Evolutionary conservation across 176 grass and related monocot genomes (phyloP), one percentile per base, ranked within the genome.

Genomic region (Oryza punctata): DNA sequence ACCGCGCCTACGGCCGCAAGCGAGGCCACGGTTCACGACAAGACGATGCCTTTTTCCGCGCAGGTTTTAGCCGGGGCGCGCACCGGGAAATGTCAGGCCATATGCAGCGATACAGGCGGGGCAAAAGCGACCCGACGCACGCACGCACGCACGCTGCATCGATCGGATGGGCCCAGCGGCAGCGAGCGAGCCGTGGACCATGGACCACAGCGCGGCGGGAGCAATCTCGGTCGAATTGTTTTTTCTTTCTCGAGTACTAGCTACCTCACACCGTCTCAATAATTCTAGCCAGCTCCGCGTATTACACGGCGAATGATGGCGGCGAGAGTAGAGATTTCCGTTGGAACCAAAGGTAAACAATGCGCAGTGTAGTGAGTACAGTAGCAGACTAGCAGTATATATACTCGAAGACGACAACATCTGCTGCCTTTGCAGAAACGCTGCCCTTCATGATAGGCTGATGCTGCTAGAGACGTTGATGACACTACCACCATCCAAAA

Each of bases 301-400:
- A 47, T 67, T 68, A 12, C 43, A 15, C 12, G 40, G 40, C 12
- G 24, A 1, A 63, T 78, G 59, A 65, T 65, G 25, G 16, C 47
- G 27, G 46, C 8, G n/a, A 61, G 57, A 67, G 12, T 27, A 30
- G 38, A n/a, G 41, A 33, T 82, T 72, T 63, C 24, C 57, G 8
- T 47, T 75, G 27, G 72, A 75, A 57, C 46, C 29, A 75, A 57
- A 75, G 47, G 26, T 49, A 57, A 57, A 76, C 33, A 67, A 70
- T n/a, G 79, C 14, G 79, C 9, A 3, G 65, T 23, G 38, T 70
- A 72, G 7, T 23, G 49, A 59, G 54, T n/a, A 59, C 19, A 54
- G 16, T 7, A 54, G 15, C 1, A 18, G 16, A 50, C 47, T 38
- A 38, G 37, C 37, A 38, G 7, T 37, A 37, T 18, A 37, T 18